Percentiles rank a stretch among this genome's conserved stretches.
Evolutionary conservation across 1,139 yeast genomes (phyloP).

Genomic region (Nakaseomyces uthaithaninus): DNA sequence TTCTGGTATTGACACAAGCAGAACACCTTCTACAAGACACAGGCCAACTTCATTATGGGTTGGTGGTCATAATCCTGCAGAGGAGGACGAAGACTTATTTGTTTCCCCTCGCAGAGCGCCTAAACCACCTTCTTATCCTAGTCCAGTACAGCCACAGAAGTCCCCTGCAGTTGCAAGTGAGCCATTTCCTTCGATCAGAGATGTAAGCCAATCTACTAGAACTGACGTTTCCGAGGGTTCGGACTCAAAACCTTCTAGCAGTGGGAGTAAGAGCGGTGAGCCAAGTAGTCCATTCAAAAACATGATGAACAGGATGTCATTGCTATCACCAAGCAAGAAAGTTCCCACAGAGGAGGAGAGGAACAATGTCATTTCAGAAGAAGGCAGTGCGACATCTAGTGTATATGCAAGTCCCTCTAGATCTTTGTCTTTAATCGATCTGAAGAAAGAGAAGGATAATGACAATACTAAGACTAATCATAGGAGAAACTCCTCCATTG

Average conservation of each 20-base stretch:
- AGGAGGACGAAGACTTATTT: conserved; percentile 27
- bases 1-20: conserved; percentile 8
- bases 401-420: conserved; percentile 24
- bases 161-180: conserved; percentile 20
- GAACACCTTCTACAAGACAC: conserved; percentile 10
- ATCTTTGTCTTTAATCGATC: conserved; percentile 1
- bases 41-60: conserved; percentile 15
- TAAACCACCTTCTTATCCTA: conserved; percentile 45
- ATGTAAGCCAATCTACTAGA: conserved; percentile 3
- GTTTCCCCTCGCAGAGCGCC: conserved; percentile 61
- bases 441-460: not conserved
- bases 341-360: not conserved
- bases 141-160: conserved; percentile 37
- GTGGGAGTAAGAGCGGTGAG: not conserved
- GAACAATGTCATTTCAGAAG: conserved; percentile 3
- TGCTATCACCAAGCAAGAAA: not conserved
- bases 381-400: conserved; percentile 20
- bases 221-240: not conserved
- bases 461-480: conserved; percentile 14
- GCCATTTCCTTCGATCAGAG: not conserved
- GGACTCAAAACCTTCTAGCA: not conserved
- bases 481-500: conserved; percentile 17
- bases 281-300: conserved; percentile 6
- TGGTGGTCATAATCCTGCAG: conserved; percentile 6
- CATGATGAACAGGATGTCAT: conserved; percentile 6